Evolutionary conservation across 2,329 filamentous ascomycete species (phyloP).

Genomic region (Leptodontidium sp.): DNA sequence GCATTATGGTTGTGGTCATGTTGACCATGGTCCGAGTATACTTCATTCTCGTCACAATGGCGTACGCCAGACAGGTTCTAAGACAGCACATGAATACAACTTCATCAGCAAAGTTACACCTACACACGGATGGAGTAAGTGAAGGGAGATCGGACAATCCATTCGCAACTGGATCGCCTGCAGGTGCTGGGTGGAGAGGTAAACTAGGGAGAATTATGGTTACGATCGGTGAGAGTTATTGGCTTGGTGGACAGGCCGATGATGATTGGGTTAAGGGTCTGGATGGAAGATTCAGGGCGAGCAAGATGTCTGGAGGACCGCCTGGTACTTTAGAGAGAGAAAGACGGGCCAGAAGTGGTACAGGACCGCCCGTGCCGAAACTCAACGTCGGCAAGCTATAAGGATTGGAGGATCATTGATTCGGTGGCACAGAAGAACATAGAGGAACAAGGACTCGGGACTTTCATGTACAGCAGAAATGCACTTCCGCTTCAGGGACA

Average conservation of each 20-base stretch:
- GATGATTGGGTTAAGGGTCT: conserved; percentile 74
- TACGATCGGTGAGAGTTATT: conserved; percentile 76
- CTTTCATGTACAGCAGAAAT: conserved; percentile 7
- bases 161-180: conserved; percentile 73
- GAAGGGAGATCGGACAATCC: conserved; percentile 68
- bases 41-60: conserved; percentile 83
- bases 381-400: conserved; percentile 38
- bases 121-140: conserved; percentile 46
- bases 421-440: neutral
- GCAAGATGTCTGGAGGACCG: conserved; percentile 49
- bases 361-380: conserved; percentile 48
- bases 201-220: conserved; percentile 83
- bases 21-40: conserved; percentile 83
- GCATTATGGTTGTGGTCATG: conserved; percentile 76
- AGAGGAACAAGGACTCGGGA: neutral
- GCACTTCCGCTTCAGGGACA: conserved; percentile 12
- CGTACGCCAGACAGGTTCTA: conserved; percentile 80
- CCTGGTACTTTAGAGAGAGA: conserved; percentile 52
- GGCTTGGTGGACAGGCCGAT: conserved; percentile 73
- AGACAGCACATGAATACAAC: conserved; percentile 70
- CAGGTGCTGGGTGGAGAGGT: conserved; percentile 82
- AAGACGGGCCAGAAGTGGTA: conserved; percentile 53
- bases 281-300: conserved; percentile 65
- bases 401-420: neutral
- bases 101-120: conserved; percentile 43